Evolutionary conservation across 2,329 filamentous ascomycete species (phyloP), one percentile per base, ranked within the genome.

Genomic region (Myotisia sp.): DNA sequence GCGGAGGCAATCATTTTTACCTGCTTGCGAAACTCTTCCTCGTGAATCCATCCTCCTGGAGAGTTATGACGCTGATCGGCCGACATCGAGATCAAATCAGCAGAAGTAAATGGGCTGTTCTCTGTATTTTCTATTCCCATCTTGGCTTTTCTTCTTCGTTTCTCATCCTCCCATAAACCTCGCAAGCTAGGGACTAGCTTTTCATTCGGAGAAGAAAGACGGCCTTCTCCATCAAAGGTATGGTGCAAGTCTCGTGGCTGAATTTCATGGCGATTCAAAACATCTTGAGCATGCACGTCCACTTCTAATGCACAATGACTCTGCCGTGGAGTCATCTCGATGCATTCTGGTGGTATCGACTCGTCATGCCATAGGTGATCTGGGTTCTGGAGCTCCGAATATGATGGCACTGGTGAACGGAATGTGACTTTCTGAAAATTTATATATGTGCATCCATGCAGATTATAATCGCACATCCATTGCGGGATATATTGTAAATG

Each of bases 381-480:
- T 6, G 68, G 60, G 36, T 62, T 65, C 37, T 69, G 67, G n/a
- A 74, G 61, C 14, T 77, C 68, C n/a, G 75, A 63, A 47, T 72
- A 74, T 6, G 69, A 62, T 0, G 86, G 86, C 2, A 94, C 64
- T 0, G 85, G 85, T 2, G 66, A 65, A 36, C 90, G 74, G 50
- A 93, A 94, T 18, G 61, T 67, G 1, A 76, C 72, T 42, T 74
- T 80, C 6, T 64, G 64, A 32, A 75, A 79, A 38, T 87, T 72
- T 43, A 95, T 74, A 48, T 87, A 92, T 37, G 75, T 78, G 52
- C 90, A 98, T 5, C 92, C 92, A 54, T 92, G 95, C 44, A 98
- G 64, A 52, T 94, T 98, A 64, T 92, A 98, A 55, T 98, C 92
- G 43, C 79, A 80, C 90, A 98, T 95, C 72, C 92, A 98, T 58